Evolutionary conservation across 2,329 filamentous ascomycete genomes (phyloP).

Genomic region (Lomentospora prolificans): DNA sequence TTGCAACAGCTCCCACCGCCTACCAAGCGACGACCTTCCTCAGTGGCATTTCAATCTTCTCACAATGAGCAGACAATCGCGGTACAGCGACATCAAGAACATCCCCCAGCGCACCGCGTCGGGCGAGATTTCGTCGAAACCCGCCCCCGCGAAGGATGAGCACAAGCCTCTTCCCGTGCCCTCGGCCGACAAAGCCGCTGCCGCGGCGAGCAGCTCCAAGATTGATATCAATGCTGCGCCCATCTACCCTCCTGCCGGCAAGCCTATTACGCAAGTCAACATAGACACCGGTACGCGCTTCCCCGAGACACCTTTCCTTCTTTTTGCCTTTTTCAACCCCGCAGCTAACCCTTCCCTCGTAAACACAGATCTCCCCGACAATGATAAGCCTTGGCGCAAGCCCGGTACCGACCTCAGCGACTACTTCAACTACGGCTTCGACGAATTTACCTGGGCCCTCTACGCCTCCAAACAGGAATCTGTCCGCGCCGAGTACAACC

Average conservation of each 20-base stretch:
- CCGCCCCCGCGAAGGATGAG: conserved; percentile 37
- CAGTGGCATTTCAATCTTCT: neutral
- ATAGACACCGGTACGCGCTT: conserved; percentile 52
- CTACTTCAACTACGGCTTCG: conserved; percentile 98
- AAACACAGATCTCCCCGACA: conserved; percentile 62
- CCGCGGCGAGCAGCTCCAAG: conserved; percentile 67
- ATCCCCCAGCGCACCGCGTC: conserved; percentile 51
- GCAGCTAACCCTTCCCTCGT: too few species aligned
- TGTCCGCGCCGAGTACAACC: conserved; percentile 65
- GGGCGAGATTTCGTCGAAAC: conserved; percentile 38
- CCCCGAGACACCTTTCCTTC: neutral
- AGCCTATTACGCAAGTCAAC: conserved; percentile 67
- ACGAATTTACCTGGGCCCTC: conserved; percentile 95
- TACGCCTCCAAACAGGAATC: conserved; percentile 84
- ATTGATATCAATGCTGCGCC: conserved; percentile 80
- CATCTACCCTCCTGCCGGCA: conserved; percentile 66
- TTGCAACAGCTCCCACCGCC: neutral
- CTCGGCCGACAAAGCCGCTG: conserved; percentile 40
- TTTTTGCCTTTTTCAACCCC: neutral
- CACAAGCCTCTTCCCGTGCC: conserved; percentile 20
- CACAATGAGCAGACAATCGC: conserved; percentile 36
- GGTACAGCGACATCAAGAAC: conserved; percentile 56
- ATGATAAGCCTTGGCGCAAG: conserved; percentile 90
- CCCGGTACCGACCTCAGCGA: conserved; percentile 91
- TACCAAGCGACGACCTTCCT: too few species aligned